Evolutionary conservation across 441 rosid genomes (phyloP).

Genomic region (Populus trichocarpa): DNA sequence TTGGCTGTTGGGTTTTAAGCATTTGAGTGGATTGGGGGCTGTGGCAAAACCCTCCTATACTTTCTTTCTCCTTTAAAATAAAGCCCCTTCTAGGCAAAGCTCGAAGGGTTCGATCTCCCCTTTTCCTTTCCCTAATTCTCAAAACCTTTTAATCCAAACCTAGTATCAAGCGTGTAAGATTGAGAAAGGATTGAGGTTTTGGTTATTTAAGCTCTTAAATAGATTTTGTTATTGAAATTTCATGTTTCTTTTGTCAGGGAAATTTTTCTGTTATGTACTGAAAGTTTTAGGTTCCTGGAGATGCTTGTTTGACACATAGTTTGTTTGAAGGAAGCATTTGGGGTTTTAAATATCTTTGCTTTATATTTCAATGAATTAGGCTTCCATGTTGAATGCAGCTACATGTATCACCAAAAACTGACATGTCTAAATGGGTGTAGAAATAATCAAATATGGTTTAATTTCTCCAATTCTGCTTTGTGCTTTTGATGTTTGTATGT

Average conservation of each 20-base stretch:
- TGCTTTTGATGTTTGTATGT: constrained; percentile 5
- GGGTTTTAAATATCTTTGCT: not conserved
- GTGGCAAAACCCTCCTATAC: not conserved
- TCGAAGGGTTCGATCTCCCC: not conserved
- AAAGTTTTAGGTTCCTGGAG: not conserved
- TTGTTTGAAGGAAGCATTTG: not conserved
- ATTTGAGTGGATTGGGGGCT: not conserved
- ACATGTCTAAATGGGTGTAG: not conserved
- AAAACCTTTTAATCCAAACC: not conserved
- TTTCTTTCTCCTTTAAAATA: not conserved
- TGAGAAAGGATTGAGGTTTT: not conserved
- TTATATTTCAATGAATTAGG: not conserved
- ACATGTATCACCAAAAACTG: no score
- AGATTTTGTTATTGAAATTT: not conserved
- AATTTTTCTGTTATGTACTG: not conserved
- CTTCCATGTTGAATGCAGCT: not conserved
- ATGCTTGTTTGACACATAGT: not conserved
- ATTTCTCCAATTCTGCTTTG: constrained; percentile 2
- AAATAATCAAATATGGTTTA: not conserved
- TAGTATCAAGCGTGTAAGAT: not conserved
- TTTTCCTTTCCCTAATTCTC: not conserved
- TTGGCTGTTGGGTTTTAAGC: not conserved
- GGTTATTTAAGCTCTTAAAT: not conserved
- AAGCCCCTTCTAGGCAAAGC: not conserved
- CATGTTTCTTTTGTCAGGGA: not conserved